These are phyloP conservation scores for Verticillium nonalfalfae DNA, from an alignment of 2,329 filamentous ascomycete species.

Conservation along the genomic window DNA sequence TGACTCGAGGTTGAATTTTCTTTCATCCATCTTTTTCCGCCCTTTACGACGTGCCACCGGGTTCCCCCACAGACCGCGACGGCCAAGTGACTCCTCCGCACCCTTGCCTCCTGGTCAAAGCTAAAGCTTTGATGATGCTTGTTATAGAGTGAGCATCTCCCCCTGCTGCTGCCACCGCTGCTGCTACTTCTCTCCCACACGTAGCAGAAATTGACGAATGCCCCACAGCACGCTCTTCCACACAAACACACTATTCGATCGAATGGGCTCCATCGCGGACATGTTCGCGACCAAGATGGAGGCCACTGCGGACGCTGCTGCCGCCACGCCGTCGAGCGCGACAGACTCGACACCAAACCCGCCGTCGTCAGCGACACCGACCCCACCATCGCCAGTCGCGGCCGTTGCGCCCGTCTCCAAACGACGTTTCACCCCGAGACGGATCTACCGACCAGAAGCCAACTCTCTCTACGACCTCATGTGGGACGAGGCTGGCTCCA, in stretches of 20 bases:
- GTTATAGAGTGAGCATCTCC: conserved; percentile 19
- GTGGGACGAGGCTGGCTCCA: conserved; percentile 36
- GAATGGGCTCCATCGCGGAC: conserved; percentile 21
- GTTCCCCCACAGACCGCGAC: background rate
- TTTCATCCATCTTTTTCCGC: background rate
- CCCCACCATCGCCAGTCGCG: background rate
- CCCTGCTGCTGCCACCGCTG: background rate
- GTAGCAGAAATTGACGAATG: background rate
- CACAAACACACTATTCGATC: conserved; percentile 18
- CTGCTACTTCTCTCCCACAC: background rate
- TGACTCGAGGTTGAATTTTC: background rate
- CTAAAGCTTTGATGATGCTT: conserved; percentile 14
- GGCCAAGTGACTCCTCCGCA: background rate
- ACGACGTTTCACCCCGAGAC: conserved; percentile 18
- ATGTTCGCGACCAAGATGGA: conserved; percentile 10
- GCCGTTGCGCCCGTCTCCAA: conserved; percentile 4
- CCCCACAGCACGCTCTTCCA: conserved; percentile 13
- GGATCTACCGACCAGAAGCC: conserved; percentile 31
- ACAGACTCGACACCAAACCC: conserved; percentile 6
- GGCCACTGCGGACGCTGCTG: conserved; percentile 7
- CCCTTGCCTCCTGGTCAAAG: background rate
- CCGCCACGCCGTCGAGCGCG: conserved; percentile 4
- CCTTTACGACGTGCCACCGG: background rate
- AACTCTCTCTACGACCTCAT: conserved; percentile 48
- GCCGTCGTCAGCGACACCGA: conserved; percentile 3